Base-by-base conservation (phyloP, 345 rosid genomes). In the Aurinia saxatilis region DNA sequence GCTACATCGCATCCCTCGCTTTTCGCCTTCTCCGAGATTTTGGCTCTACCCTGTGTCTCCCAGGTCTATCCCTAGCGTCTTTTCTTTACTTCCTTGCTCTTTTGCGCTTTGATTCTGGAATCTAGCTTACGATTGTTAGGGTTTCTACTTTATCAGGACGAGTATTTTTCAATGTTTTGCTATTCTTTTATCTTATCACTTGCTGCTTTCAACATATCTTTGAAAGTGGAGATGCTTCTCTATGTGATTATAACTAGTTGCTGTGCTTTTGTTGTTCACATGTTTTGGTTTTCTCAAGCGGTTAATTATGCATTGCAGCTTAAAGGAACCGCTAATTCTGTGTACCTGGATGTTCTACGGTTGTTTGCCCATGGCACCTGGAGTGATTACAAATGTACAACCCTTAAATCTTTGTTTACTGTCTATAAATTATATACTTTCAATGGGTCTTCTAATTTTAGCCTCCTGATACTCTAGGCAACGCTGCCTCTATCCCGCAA, bases 11-110 rank as follows among this genome's bases (percentile, higher is more conserved):
- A 91, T 47, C 87, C 95, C 13, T 84, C 78, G 19, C 98, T 91
- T 67, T 91, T 88, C 50, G 95, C 92, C 58, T 91, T 91, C 84
- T 88, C 96, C 13, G 96, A 91, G 87, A 91, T 91, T 80, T 87
- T 91, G 68, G 79, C 82, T 12, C 81, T 82, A 13, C 83, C 90
- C 15, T 57, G 25, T 48, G 71, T 87, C 50, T 66, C 73, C 29
- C 73, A 82, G 90, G 97, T 84, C 12, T 36, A 3, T n/a, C 1
- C 61, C 59, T 18, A n/a, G 31, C 31, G 1, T 27, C 31, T 1
- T 27, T 34, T 11, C 30, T 11, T 53, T 21, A 5, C 7, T 7
- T 35, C 10, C 3, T 7, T 36, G 12, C 12, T 19, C 17, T n/a
- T 16, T 5, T 40, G 63, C 8, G 11, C 47, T 19, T 50, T 38